Evolutionary conservation across 2,329 filamentous ascomycete species (phyloP).

Genomic region (Aspergillus sclerotialis): DNA sequence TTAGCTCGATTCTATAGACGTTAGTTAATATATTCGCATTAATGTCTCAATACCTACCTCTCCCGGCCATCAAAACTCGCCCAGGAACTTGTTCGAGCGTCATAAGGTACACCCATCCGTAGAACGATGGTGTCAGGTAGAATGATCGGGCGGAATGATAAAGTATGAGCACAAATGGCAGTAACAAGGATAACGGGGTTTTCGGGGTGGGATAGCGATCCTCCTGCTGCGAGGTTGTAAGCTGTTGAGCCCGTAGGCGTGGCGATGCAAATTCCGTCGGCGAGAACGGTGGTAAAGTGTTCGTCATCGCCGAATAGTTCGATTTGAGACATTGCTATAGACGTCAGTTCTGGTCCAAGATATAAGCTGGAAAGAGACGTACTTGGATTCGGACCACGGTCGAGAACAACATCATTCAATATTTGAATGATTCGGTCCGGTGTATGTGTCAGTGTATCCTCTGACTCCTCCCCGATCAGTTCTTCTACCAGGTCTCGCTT

Average conservation of each 20-base stretch:
- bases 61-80: constrained; percentile 96
- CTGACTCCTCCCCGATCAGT: constrained; percentile 75
- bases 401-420: constrained; percentile 93
- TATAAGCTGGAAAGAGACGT: constrained; percentile 31
- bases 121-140: constrained; percentile 93
- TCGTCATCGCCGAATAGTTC: constrained; percentile 94
- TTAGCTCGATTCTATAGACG: constrained; percentile 36
- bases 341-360: constrained; percentile 9
- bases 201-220: constrained; percentile 88
- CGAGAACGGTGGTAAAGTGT: constrained; percentile 88
- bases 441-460: constrained; percentile 75
- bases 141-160: constrained; percentile 94
- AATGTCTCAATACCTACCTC: constrained; percentile 43
- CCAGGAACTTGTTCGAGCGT: constrained; percentile 83
- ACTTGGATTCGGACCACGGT: constrained; percentile 89
- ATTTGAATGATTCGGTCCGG: constrained; percentile 84
- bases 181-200: constrained; percentile 94
- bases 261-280: constrained; percentile 87
- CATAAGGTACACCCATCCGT: constrained; percentile 87
- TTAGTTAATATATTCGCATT: constrained; percentile 8
- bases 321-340: constrained; percentile 74
- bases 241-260: constrained; percentile 93
- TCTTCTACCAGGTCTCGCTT: constrained; percentile 77
- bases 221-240: constrained; percentile 93
- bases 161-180: constrained; percentile 87